Conservation (phyloP, 768 basidiomycete genomes). For the Calocera viscosa region DNA sequence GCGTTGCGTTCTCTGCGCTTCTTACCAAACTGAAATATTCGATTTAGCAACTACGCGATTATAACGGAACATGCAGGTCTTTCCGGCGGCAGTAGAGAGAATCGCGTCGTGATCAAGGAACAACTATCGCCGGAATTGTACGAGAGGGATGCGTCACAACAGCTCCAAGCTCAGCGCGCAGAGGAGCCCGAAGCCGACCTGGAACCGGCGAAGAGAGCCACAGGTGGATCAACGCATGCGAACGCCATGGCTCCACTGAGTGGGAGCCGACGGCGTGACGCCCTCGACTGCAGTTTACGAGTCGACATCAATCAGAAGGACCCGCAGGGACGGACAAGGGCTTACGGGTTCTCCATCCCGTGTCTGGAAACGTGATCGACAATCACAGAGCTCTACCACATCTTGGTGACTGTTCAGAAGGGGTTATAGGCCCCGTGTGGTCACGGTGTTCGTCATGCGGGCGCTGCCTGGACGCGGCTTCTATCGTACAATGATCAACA, state of each 20-base stretch:
- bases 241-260: conserved; percentile 12
- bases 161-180: background rate
- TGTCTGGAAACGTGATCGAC: conserved; percentile 10
- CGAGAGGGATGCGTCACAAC: background rate
- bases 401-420: background rate
- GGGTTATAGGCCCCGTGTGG: background rate
- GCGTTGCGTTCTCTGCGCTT: background rate
- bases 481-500: no score
- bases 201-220: conserved; percentile 10
- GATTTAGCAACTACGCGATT: conserved; percentile 14
- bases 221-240: conserved; percentile 12
- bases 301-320: conserved; percentile 15
- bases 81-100: background rate
- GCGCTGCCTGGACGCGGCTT: no score
- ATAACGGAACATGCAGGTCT: conserved; percentile 17
- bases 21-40: background rate
- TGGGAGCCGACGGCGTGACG: conserved; percentile 12
- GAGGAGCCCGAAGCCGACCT: conserved; percentile 8
- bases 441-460: no score
- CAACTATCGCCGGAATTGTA: background rate
- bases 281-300: conserved; percentile 14
- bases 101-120: background rate
- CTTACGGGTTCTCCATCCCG: conserved; percentile 15
- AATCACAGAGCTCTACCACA: background rate
- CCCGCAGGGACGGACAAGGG: conserved; percentile 13